Base-by-base conservation (phyloP, 495 filamentous ascomycete genomes). In the Aspergillus cristatus region DNA sequence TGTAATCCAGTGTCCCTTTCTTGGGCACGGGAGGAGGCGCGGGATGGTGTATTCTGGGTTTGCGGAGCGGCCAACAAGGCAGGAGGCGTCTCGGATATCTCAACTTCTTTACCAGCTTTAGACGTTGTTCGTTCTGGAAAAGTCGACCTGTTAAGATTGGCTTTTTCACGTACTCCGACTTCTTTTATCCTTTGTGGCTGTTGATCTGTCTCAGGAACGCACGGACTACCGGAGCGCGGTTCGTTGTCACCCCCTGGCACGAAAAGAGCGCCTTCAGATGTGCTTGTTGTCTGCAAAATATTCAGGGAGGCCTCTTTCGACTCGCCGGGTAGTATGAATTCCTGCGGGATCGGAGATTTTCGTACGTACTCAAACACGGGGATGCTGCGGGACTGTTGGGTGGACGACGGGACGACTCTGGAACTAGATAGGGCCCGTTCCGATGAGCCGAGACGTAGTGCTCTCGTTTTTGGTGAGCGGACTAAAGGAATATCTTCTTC, bases 81-180 rank as follows among this genome's bases (percentile, higher is more conserved):
- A 29, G 41, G 32, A 12, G 57, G 51, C 10, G 54, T 60, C 34
- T 60, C 57, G 7, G 54, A 42, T 32, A 61, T 48, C 28, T 58
- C 54, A 20, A 25, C 16, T 6, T 35, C 24, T 32, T 43, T 20
- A 10, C 26, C 13, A 14, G 30, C 34, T 29, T 29, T 29, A 25
- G 16, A 4, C 8, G 20, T 8, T 24, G 20, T 24, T 24, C 20
- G 4, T 24, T 24, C 8, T 24, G 20, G 20, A 24, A 24, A 24
- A 24, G 8, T 4, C 8, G 20, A 24, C 20, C 20, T 24, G 4
- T 24, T 4, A 31, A 14, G 15, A 8, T 42, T 10, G 28, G 32
- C 3, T 17, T 20, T 25, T 32, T 29, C 16, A 17, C 20, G 3
- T 38, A 24, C n/a, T 17, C 10, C 17, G 20, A 24, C 20, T 4